Evolutionary conservation across 306 rosid species (phyloP).

Genomic region (Vachellia collinsii): DNA sequence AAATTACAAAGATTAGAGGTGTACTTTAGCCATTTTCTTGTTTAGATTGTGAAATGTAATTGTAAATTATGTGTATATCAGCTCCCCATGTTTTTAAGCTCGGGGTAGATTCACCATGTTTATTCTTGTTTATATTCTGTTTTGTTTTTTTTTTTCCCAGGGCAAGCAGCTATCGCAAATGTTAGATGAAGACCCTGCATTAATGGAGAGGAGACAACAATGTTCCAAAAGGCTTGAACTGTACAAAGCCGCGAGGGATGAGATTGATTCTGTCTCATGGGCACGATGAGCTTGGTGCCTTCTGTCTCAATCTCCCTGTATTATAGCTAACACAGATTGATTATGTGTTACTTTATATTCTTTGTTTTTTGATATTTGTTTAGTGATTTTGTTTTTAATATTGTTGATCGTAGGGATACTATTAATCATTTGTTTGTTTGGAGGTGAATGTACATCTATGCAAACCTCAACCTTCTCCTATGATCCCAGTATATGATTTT

Average conservation of each 20-base stretch:
- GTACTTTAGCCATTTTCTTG: not conserved
- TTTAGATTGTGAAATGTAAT: not conserved
- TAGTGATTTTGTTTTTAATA: not conserved
- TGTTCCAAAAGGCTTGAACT: constrained; percentile 87
- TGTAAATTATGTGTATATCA: not conserved
- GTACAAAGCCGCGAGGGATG: constrained; percentile 95
- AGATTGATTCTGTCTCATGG: constrained; percentile 92
- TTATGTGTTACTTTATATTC: constrained; percentile 1
- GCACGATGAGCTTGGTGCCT: constrained; percentile 50
- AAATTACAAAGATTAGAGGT: not conserved
- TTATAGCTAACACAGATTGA: constrained; percentile 34
- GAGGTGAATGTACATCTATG: constrained; percentile 23
- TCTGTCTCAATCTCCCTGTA: constrained; percentile 23
- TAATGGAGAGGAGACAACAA: constrained; percentile 93
- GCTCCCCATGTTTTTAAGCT: not conserved
- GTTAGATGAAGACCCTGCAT: constrained; percentile 91
- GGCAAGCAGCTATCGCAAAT: constrained; percentile 70
- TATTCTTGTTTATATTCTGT: not conserved
- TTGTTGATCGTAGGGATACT: constrained; percentile 9
- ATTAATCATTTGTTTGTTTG: constrained; percentile 22
- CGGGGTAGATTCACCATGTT: not conserved
- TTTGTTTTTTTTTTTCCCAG: constrained; percentile 39
- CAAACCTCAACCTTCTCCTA: not conserved
- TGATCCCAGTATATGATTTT: constrained; percentile 12
- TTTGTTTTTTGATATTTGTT: not conserved